Evolutionary conservation across 805 yeast species (phyloP).

Genomic region (Candida nitratophila): DNA sequence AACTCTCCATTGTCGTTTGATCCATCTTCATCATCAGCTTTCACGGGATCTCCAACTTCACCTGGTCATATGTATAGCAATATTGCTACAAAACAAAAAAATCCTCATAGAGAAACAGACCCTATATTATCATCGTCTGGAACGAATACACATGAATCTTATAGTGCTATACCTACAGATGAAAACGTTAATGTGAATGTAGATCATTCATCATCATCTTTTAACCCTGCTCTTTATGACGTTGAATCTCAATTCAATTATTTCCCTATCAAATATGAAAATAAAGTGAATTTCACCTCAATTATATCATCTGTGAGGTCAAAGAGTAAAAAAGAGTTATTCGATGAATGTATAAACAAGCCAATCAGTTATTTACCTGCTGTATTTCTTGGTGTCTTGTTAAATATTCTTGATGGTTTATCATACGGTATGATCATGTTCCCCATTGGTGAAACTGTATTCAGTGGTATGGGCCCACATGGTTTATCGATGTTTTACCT

Average conservation of each 20-base stretch:
- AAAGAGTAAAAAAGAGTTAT: constrained; percentile 15
- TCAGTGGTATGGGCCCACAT: constrained; percentile 73
- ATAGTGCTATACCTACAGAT: neutral
- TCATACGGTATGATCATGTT: constrained; percentile 98
- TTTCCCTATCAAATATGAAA: constrained; percentile 2
- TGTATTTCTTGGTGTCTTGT: constrained; percentile 73
- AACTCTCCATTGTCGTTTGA: neutral
- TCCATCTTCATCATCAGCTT: neutral
- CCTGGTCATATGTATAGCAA: neutral
- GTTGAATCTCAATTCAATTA: constrained; percentile 2
- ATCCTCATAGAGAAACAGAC: neutral
- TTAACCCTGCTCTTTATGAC: neutral
- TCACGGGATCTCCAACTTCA: neutral
- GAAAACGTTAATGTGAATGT: neutral
- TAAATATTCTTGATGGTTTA: constrained; percentile 86
- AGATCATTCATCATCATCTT: neutral
- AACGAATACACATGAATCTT: neutral
- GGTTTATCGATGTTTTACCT: constrained; percentile 94
- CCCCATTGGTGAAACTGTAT: constrained; percentile 78
- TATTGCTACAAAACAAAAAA: neutral
- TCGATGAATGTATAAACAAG: constrained; percentile 21
- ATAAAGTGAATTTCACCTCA: neutral
- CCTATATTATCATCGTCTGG: neutral
- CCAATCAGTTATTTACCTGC: constrained; percentile 61
- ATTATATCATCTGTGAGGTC: constrained; percentile 1